Evolutionary conservation across 2,329 filamentous ascomycete genomes (phyloP).

Genomic region (Elsinoe australis): DNA sequence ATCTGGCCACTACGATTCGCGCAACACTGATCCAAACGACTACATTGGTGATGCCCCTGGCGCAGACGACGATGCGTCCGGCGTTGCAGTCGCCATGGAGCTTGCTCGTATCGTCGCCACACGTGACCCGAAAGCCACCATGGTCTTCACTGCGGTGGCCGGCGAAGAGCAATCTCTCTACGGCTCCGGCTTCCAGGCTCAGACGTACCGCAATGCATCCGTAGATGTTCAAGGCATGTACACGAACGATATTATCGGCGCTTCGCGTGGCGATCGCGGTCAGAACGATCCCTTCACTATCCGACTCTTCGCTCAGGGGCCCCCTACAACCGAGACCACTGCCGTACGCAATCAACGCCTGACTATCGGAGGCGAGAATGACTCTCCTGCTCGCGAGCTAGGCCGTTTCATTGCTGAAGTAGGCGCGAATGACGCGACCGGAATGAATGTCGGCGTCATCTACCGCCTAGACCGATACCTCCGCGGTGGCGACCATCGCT

Average conservation of each 20-base stretch:
- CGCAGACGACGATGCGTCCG: conserved; percentile 52
- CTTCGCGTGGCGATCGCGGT: conserved; percentile 19
- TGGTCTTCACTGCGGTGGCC: conserved; percentile 50
- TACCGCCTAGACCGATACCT: conserved; percentile 50
- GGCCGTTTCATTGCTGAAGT: conserved; percentile 51
- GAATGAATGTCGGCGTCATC: conserved; percentile 50
- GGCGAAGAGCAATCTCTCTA: conserved; percentile 53
- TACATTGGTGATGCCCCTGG: conserved; percentile 48
- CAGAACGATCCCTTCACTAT: conserved; percentile 6
- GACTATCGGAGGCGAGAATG: conserved; percentile 47
- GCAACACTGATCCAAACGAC: conserved; percentile 45
- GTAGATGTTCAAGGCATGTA: conserved; percentile 52
- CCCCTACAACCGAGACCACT: conserved; percentile 33
- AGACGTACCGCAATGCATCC: conserved; percentile 45
- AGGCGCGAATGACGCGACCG: conserved; percentile 44
- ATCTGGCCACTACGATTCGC: conserved; percentile 50
- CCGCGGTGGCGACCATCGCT: conserved; percentile 49
- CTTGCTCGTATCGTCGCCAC: conserved; percentile 47
- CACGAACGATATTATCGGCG: conserved; percentile 53
- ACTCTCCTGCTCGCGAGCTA: conserved; percentile 48
- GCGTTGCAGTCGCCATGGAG: conserved; percentile 50
- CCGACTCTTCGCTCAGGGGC: conserved; percentile 11
- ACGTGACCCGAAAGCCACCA: conserved; percentile 43
- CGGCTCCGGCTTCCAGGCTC: conserved; percentile 46
- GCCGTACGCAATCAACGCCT: conserved; percentile 32